Conservation (phyloP, 2,329 filamentous ascomycete species). For the Cercospora zeina region DNA sequence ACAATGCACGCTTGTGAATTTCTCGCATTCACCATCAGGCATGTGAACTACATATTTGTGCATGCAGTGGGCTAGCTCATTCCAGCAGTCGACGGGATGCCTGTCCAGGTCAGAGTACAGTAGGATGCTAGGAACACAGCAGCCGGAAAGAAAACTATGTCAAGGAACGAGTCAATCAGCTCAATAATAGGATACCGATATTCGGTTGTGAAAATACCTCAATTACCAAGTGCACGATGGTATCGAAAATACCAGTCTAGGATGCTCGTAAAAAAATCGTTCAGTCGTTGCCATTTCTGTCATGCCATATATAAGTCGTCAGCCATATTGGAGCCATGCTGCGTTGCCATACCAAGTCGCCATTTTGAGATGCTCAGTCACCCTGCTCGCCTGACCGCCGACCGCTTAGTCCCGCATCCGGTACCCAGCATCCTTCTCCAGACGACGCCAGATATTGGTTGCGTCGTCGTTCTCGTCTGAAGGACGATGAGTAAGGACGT, state of each 20-base stretch:
- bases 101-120: neutral
- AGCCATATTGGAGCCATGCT: too few species aligned
- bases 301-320: too few species aligned
- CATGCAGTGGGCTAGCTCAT: neutral
- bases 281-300: too few species aligned
- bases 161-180: too few species aligned
- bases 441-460: neutral
- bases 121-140: neutral
- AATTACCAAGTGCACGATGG: too few species aligned
- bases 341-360: too few species aligned
- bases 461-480: slow-evolving; percentile 7
- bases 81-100: neutral
- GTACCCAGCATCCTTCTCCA: neutral
- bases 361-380: neutral
- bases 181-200: too few species aligned
- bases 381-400: neutral
- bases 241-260: too few species aligned
- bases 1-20: neutral
- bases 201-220: too few species aligned
- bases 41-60: neutral
- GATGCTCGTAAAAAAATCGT: too few species aligned
- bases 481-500: neutral
- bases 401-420: neutral
- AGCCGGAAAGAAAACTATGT: too few species aligned
- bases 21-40: neutral